Conservation (phyloP, 768 basidiomycete species). For the Filobasidium wieringae region DNA sequence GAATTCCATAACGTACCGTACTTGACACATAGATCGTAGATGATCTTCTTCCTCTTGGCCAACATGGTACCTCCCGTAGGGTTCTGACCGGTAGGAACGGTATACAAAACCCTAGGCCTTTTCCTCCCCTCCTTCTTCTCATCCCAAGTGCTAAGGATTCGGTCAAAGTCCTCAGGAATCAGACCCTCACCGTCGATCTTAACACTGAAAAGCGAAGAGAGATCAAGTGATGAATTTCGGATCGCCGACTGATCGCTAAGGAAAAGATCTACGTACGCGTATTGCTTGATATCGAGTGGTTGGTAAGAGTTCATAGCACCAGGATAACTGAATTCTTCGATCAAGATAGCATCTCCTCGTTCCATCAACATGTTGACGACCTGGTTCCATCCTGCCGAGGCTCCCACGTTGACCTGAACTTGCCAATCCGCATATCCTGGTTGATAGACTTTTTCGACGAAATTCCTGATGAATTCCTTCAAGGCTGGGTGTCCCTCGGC, state of each 20-base stretch:
- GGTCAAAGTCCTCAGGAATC: constrained; percentile 51
- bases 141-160: constrained; percentile 57
- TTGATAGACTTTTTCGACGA: constrained; percentile 44
- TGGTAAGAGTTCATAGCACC: constrained; percentile 41
- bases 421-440: constrained; percentile 52
- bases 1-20: constrained; percentile 45
- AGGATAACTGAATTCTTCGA: constrained; percentile 57
- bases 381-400: constrained; percentile 48
- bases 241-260: constrained; percentile 34
- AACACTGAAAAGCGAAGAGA: constrained; percentile 34
- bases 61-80: constrained; percentile 66
- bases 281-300: constrained; percentile 20
- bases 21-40: constrained; percentile 71
- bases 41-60: constrained; percentile 55
- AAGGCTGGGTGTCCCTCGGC: constrained; percentile 52
- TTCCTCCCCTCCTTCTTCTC: constrained; percentile 47
- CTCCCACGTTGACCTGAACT: constrained; percentile 42
- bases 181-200: constrained; percentile 63
- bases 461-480: constrained; percentile 49
- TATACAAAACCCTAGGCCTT: constrained; percentile 42
- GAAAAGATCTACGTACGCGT: constrained; percentile 12
- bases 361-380: constrained; percentile 48
- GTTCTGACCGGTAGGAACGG: constrained; percentile 72
- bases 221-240: constrained; percentile 42
- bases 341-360: constrained; percentile 39